These are phyloP conservation scores for Geranium rotundifolium DNA, from an alignment of 345 rosid genomes.

Conservation along the genomic window DNA sequence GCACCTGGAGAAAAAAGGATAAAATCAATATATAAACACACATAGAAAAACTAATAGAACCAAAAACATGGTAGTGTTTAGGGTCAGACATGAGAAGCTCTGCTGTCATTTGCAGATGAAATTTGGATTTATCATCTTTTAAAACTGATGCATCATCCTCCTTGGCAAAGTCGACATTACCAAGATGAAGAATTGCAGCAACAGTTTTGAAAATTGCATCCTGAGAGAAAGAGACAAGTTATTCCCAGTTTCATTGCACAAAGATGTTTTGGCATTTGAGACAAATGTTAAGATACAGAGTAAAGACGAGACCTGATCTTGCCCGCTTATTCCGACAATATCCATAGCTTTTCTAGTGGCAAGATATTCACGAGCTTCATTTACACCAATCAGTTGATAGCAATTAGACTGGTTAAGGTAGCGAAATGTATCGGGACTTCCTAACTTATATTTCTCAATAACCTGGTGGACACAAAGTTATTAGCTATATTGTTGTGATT, in stretches of 20 bases:
- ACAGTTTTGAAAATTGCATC: conserved; percentile 76
- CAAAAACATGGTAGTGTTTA: conserved; percentile 8
- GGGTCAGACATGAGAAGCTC: conserved; percentile 54
- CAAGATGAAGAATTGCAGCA: conserved; percentile 92
- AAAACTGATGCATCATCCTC: conserved; percentile 59
- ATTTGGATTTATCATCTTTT: conserved; percentile 49
- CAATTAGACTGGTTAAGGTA: conserved; percentile 91
- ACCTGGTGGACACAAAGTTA: conserved; percentile 36
- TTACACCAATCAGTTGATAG: conserved; percentile 58
- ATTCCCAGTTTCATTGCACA: neutral
- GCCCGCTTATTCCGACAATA: conserved; percentile 64
- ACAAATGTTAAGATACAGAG: conserved; percentile 2
- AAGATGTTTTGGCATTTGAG: neutral
- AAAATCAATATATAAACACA: conserved; percentile 1
- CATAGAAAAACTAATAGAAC: conserved; percentile 9
- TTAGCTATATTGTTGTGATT: conserved; percentile 13
- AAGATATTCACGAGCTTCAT: conserved; percentile 64
- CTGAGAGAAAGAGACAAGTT: conserved; percentile 19
- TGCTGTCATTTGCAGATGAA: conserved; percentile 73
- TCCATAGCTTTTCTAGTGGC: conserved; percentile 85
- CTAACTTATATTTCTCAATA: conserved; percentile 68
- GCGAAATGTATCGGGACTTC: conserved; percentile 74
- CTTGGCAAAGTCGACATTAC: conserved; percentile 59
- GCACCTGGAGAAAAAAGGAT: conserved; percentile 45
- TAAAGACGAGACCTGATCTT: conserved; percentile 51